phyloP scores from a whole-genome alignment of 768 basidiomycete genomes.

The Gloeopeniophorella convolvens region DNA sequence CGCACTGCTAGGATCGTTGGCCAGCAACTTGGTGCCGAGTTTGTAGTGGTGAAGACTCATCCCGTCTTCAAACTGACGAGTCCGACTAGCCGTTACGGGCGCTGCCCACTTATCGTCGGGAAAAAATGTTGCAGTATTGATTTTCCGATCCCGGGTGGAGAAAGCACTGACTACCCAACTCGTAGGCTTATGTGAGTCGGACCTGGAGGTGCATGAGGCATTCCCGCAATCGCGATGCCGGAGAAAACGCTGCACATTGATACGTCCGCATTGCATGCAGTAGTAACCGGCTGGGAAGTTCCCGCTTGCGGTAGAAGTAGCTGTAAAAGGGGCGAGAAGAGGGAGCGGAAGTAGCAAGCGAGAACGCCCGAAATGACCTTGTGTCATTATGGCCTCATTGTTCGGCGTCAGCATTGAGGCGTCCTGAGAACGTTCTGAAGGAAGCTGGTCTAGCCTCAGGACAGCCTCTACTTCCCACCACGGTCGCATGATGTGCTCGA shows the following conservation, averaged over 20 bases:
- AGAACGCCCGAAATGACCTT: neutral
- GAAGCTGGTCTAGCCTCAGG: neutral
- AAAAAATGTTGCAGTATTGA: conserved; percentile 7
- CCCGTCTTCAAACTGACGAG: conserved; percentile 4
- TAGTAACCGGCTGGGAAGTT: conserved; percentile 16
- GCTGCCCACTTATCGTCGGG: conserved; percentile 12
- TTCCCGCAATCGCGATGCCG: conserved; percentile 15
- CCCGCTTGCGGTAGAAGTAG: conserved; percentile 9
- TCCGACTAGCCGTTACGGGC: neutral
- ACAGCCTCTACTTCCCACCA: conserved; percentile 16
- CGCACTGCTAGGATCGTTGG: neutral
- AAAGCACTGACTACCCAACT: conserved; percentile 14
- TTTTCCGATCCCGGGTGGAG: conserved; percentile 10
- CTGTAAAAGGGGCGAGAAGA: conserved; percentile 19
- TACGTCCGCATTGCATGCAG: conserved; percentile 15
- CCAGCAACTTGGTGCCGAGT: neutral
- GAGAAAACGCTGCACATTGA: conserved; percentile 18
- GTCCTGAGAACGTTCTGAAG: neutral
- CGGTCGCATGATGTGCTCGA: neutral
- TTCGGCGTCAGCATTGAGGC: neutral
- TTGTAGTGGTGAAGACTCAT: conserved; percentile 9
- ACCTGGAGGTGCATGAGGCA: neutral
- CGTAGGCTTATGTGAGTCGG: neutral
- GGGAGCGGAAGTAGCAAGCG: conserved; percentile 12
- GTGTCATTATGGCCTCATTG: neutral